Evolutionary conservation across 2,329 filamentous ascomycete species (phyloP).

Genomic region (Epichloe sp.): DNA sequence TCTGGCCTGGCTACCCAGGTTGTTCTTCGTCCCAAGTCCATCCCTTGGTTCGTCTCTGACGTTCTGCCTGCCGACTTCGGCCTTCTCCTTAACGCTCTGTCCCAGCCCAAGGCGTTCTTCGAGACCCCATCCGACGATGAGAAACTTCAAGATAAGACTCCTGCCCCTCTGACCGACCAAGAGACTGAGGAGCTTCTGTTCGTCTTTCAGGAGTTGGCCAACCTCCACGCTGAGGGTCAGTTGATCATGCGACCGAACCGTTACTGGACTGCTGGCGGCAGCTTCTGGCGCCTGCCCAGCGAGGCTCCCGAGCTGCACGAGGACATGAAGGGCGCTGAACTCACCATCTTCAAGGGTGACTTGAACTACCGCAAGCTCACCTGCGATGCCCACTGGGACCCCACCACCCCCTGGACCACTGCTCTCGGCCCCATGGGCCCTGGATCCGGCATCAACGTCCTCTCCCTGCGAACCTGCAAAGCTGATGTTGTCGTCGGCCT

Average conservation of each 20-base stretch:
- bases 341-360: slow-evolving; percentile 95
- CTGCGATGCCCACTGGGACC: slow-evolving; percentile 69
- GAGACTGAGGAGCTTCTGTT: slow-evolving; percentile 58
- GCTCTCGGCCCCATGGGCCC: slow-evolving; percentile 79
- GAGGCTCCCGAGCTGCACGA: slow-evolving; percentile 54
- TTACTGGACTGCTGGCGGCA: slow-evolving; percentile 84
- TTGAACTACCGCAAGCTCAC: slow-evolving; percentile 92
- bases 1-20: slow-evolving; percentile 75
- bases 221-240: slow-evolving; percentile 70
- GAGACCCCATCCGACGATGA: slow-evolving; percentile 59
- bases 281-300: slow-evolving; percentile 75
- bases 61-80: slow-evolving; percentile 78
- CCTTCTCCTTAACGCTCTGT: slow-evolving; percentile 69
- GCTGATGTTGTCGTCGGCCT: slow-evolving; percentile 90
- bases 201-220: slow-evolving; percentile 71
- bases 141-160: slow-evolving; percentile 39
- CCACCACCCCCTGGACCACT: slow-evolving; percentile 72
- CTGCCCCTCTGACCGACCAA: slow-evolving; percentile 49
- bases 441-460: slow-evolving; percentile 67
- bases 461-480: slow-evolving; percentile 89
- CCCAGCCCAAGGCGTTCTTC: slow-evolving; percentile 67
- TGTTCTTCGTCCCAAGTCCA: slow-evolving; percentile 82
- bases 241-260: slow-evolving; percentile 69
- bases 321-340: slow-evolving; percentile 69
- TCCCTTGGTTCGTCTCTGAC: slow-evolving; percentile 98